Base-by-base conservation (phyloP, 2,329 filamentous ascomycete species). In the Trichoderma breve region DNA sequence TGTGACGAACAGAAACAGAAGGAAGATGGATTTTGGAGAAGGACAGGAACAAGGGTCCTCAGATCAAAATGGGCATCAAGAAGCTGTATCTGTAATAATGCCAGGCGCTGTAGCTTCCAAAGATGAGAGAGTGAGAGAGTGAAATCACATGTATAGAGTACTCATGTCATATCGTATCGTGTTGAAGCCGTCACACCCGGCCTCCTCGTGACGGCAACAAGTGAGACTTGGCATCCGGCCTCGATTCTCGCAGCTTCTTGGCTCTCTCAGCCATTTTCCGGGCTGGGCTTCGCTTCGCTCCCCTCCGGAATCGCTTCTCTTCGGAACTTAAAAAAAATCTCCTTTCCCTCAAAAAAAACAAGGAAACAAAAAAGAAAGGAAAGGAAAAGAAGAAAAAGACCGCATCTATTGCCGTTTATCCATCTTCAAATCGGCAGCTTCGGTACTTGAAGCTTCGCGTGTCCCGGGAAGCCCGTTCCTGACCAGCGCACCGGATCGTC, bases 401-500 rank as follows among this genome's bases (percentile, higher is more conserved):
- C 39, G 47, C 36, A 64, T 51, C 26, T 51, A 7, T 26, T 26
- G 51, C 24, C n/a, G 24, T 55, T 14, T 15, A 55, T 24, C 51
- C 43, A 18, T 21, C 43, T 47, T 15, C 39, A 53, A 21, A 24
- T 24, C 57, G 57, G 57, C 57, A 60, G 30, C 57, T 60, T 60
- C 57, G 57, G 57, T 34, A 60, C 30, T 60, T 60, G 28, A 12
- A 60, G 28, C 28, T 11, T 32, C 57, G 30, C 34, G 15, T 15
- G 21, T 66, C 57, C 67, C 67, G 67, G 39, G 6, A 57, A 47
- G 68, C 61, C 68, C 68, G 61, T 71, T 71, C 61, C 68, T 64
- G 68, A 60, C 63, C 64, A 67, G 47, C 24, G 21, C 64, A 39
- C 32, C 65, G 32, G 65, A 64, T 71, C 58, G 8, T 53, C 21